Conservation (phyloP, 345 rosid species). For the Euphorbia tirucalli region DNA sequence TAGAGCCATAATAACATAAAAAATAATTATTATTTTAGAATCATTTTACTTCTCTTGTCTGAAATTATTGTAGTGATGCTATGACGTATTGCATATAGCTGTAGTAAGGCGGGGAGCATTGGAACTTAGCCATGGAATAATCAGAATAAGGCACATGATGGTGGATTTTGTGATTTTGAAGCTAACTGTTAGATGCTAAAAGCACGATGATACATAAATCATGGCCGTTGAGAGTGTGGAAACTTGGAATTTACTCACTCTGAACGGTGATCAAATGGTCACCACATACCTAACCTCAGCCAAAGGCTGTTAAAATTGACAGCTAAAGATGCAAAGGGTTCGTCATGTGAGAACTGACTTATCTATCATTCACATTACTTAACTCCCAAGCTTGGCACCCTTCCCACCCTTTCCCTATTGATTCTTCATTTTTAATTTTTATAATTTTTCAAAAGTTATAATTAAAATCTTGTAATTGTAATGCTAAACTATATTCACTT, state of each 20-base stretch:
- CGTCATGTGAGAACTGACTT: slow-evolving; percentile 22
- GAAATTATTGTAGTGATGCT: no score
- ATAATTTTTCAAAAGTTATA: no score
- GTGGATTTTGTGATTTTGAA: neutral
- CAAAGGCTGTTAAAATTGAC: slow-evolving; percentile 7
- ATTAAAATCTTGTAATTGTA: no score
- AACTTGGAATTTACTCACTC: neutral
- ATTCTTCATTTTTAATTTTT: neutral
- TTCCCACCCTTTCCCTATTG: neutral
- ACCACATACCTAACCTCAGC: neutral
- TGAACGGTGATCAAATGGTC: neutral
- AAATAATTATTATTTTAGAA: no score
- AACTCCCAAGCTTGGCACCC: neutral
- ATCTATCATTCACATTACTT: slow-evolving; percentile 9
- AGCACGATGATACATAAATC: neutral
- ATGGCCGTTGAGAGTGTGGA: neutral
- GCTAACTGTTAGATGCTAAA: neutral
- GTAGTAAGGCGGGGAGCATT: neutral
- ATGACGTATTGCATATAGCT: neutral
- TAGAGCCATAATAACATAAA: no score
- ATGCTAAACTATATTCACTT: no score
- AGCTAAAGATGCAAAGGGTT: slow-evolving; percentile 21
- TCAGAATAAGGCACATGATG: neutral
- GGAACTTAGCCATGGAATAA: neutral
- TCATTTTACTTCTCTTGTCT: no score